Percentiles rank a stretch among this genome's conserved stretches.
phyloP scores from a whole-genome alignment of 2,329 filamentous ascomycete genomes.

The Domatiomyces catenatus region DNA sequence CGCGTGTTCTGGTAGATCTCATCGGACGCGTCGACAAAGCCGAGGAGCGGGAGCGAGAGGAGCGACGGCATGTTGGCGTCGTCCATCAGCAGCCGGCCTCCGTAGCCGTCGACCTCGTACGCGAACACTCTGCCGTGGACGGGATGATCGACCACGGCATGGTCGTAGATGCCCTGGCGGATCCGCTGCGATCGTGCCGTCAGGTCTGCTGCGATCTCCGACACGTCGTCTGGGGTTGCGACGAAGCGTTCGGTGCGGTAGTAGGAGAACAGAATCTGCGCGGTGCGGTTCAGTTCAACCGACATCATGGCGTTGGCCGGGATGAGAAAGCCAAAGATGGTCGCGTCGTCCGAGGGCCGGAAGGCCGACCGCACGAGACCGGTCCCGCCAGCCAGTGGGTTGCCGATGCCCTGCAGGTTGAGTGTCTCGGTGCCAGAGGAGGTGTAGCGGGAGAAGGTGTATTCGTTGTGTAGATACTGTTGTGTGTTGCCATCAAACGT shows the following conservation, averaged over 20 bases:
- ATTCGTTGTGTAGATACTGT: slow-evolving; percentile 54
- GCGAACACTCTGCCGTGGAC: slow-evolving; percentile 46
- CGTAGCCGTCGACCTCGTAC: slow-evolving; percentile 51
- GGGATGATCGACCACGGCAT: slow-evolving; percentile 49
- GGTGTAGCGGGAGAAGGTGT: slow-evolving; percentile 74
- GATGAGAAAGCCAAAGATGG: slow-evolving; percentile 86
- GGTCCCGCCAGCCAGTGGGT: slow-evolving; percentile 71
- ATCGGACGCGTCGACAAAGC: slow-evolving; percentile 44
- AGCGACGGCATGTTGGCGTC: slow-evolving; percentile 51
- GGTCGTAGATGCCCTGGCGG: slow-evolving; percentile 62
- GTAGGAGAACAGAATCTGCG: slow-evolving; percentile 47
- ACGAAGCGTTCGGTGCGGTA: background rate
- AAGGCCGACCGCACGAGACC: slow-evolving; percentile 84
- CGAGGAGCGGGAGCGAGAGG: slow-evolving; percentile 39
- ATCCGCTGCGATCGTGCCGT: slow-evolving; percentile 49
- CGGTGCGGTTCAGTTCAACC: slow-evolving; percentile 64
- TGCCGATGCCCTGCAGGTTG: slow-evolving; percentile 67
- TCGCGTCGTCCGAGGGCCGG: slow-evolving; percentile 85
- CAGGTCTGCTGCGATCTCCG: slow-evolving; percentile 29
- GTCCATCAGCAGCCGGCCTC: slow-evolving; percentile 47
- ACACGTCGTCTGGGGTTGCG: slow-evolving; percentile 19
- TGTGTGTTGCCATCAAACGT: slow-evolving; percentile 62
- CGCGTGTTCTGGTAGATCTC: slow-evolving; percentile 75
- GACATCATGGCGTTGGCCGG: slow-evolving; percentile 94
- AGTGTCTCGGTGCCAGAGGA: slow-evolving; percentile 80